Evolutionary conservation across 208 protist genomes (phyloP), one percentile per base, ranked within the genome.

Genomic region (Leishmania martiniquensis): DNA sequence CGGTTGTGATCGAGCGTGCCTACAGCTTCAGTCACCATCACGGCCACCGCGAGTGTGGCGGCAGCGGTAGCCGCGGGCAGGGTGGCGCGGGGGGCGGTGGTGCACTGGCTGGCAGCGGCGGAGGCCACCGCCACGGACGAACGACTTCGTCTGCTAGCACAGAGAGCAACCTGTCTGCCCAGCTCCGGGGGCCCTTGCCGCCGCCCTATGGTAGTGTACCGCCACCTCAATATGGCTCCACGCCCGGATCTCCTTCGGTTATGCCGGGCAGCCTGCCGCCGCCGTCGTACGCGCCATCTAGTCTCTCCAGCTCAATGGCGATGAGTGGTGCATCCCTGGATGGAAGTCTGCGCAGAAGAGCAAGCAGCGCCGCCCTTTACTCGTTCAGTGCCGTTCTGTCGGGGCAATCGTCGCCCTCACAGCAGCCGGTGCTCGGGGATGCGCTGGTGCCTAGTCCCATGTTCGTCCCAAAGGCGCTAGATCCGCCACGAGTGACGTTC

Each of bases 1-100:
- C 93, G 15, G 76, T 96, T 22, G 86, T 96, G 37, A 90, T 96
- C 63, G 93, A 96, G 80, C 90, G 88, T 63, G 86, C 93, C 32
- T 88, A 93, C 86, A 89, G 86, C 66, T 72, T 84, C 63, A 86
- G 75, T 45, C 78, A 81, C 51, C 78, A 84, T 47, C 73, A 82
- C 66, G 74, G 77, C 45, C 68, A 80, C 55, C 68, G 78, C 72
- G 68, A 68, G 55, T 49, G 65, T 60, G 63, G 60, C 34, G 49
- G 65, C 62, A 72, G 70, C 51, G 37, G 59, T 13, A 52, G 68
- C 10, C 69, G 57, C 25, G 69, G 55, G 44, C 47, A 71, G 22
- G 51, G 71, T 25, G 7, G 59, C 44, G 51, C 7, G 25, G 66
- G 45, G 0, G 71, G 37, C 34, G 44, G 55, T 20, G 44, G 55